These are phyloP conservation scores for Quercus wislizeni DNA, from an alignment of 306 rosid genomes.

Conservation along the genomic window DNA sequence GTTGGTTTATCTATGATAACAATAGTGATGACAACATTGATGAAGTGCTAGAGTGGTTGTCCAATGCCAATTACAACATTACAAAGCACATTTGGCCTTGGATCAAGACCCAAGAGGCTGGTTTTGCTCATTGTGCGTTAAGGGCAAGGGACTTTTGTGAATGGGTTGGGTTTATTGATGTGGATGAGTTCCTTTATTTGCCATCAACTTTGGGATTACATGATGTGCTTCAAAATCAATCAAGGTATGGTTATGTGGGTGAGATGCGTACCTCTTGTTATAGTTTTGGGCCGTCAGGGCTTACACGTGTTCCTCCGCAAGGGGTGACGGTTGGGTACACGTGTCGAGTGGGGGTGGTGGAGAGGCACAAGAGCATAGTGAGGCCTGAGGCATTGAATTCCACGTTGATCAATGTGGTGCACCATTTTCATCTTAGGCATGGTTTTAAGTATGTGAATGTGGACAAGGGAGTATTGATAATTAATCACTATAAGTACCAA, in stretches of 20 bases:
- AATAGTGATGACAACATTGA: slow-evolving; percentile 58
- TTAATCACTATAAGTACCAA: slow-evolving; percentile 85
- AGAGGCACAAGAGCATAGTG: slow-evolving; percentile 87
- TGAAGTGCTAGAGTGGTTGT: slow-evolving; percentile 15
- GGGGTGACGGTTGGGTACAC: slow-evolving; percentile 79
- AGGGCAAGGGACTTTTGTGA: slow-evolving; percentile 54
- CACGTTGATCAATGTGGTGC: slow-evolving; percentile 73
- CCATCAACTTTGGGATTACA: slow-evolving; percentile 20
- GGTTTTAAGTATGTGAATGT: slow-evolving; percentile 42
- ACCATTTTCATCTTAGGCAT: slow-evolving; percentile 60
- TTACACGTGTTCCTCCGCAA: slow-evolving; percentile 28
- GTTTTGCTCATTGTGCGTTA: slow-evolving; percentile 76
- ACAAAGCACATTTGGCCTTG: slow-evolving; percentile 68
- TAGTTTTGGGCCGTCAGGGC: slow-evolving; percentile 78
- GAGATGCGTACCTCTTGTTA: slow-evolving; percentile 59
- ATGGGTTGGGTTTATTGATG: slow-evolving; percentile 85
- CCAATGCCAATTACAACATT: slow-evolving; percentile 38
- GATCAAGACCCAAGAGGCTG: slow-evolving; percentile 79
- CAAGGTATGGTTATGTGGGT: slow-evolving; percentile 28
- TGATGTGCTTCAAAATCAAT: slow-evolving; percentile 32
- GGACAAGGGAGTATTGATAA: slow-evolving; percentile 41
- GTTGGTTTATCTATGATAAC: slow-evolving; percentile 81
- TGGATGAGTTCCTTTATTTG: slow-evolving; percentile 67
- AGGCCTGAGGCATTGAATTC: slow-evolving; percentile 62
- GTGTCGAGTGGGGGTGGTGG: slow-evolving; percentile 41